Evolutionary conservation across 106 monocot species (phyloP).

Genomic region (Dendrobium nobile): DNA sequence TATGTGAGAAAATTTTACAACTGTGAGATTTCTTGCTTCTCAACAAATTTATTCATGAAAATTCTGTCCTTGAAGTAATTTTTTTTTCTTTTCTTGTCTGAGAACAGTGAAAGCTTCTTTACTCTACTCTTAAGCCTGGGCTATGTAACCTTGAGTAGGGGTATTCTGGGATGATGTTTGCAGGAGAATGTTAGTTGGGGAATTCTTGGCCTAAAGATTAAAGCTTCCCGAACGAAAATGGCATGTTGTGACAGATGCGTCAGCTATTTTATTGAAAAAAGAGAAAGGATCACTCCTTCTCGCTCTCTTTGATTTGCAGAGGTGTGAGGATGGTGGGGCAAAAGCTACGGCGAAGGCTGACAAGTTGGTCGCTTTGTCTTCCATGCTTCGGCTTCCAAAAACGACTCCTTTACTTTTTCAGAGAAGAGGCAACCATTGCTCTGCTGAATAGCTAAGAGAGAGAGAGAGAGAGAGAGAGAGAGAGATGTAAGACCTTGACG

Average conservation of each 20-base stretch:
- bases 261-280: slow-evolving; percentile 39
- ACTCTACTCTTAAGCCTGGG: no score
- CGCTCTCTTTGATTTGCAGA: slow-evolving; percentile 12
- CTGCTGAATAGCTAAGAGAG: slow-evolving; percentile 11
- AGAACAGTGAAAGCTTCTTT: no score
- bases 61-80: no score
- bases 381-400: slow-evolving; percentile 2
- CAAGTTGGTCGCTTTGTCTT: slow-evolving; percentile 11
- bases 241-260: background rate
- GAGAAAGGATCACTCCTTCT: slow-evolving; percentile 43
- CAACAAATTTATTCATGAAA: no score
- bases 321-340: slow-evolving; percentile 5
- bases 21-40: no score
- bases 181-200: background rate
- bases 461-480: background rate
- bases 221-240: background rate
- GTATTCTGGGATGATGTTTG: background rate
- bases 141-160: background rate
- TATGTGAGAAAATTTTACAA: no score
- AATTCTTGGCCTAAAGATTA: background rate
- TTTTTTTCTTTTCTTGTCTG: no score
- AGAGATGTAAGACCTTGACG: slow-evolving; percentile 4
- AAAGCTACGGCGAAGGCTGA: slow-evolving; percentile 3
- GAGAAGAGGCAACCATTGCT: background rate
- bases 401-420: slow-evolving; percentile 5